Percentiles rank a stretch among this genome's conserved stretches.
Conservation (phyloP, 2,329 filamentous ascomycete genomes). For the Xylariaceae sp. region DNA sequence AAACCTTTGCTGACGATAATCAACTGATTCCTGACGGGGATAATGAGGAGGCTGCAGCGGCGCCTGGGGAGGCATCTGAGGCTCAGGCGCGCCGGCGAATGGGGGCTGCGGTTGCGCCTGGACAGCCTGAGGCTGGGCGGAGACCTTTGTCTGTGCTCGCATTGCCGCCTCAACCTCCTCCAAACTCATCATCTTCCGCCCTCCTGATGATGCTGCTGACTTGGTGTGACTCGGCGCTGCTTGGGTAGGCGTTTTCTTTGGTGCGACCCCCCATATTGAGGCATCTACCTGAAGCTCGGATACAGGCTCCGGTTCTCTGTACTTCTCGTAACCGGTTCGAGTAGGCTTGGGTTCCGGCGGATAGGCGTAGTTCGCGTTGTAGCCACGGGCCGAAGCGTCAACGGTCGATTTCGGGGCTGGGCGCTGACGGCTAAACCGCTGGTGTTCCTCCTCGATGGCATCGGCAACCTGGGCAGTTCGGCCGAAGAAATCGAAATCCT, state of each 20-base stretch:
- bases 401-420: conserved; percentile 55
- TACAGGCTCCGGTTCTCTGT: conserved; percentile 80
- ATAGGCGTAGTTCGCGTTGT: conserved; percentile 36
- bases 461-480: conserved; percentile 84
- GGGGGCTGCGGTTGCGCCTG: conserved; percentile 35
- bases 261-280: conserved; percentile 84
- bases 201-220: conserved; percentile 35
- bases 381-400: conserved; percentile 37
- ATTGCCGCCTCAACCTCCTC: conserved; percentile 97
- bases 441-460: conserved; percentile 88
- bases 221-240: conserved; percentile 25
- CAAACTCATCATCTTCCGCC: conserved; percentile 87
- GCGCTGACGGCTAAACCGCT: conserved; percentile 77
- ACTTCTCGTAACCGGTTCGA: conserved; percentile 88
- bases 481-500: conserved; percentile 97
- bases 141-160: conserved; percentile 65
- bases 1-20: conserved; percentile 34
- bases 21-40: conserved; percentile 32
- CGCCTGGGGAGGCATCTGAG: conserved; percentile 26
- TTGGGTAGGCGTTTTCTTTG: conserved; percentile 55
- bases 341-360: conserved; percentile 60
- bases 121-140: conserved; percentile 41
- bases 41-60: conserved; percentile 25
- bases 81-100: conserved; percentile 23
- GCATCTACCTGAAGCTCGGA: conserved; percentile 91